Percentiles rank a stretch among this genome's conserved stretches.
These are phyloP conservation scores for Wakefieldia striispora DNA, from an alignment of 768 basidiomycete genomes.

Conservation along the genomic window DNA sequence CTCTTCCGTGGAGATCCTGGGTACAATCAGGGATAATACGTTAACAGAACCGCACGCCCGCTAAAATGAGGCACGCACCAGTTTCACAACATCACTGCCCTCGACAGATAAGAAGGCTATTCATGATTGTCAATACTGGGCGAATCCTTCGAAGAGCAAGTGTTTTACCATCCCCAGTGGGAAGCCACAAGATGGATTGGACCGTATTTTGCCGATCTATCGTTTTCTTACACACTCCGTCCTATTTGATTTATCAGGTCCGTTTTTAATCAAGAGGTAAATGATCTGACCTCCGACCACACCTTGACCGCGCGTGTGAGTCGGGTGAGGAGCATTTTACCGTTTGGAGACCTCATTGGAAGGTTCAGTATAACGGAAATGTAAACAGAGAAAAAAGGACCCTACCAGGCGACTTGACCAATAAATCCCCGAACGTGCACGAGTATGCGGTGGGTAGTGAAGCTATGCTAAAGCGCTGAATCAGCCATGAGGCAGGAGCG, in stretches of 20 bases:
- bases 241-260: slow-evolving; percentile 29
- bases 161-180: slow-evolving; percentile 42
- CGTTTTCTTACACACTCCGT: slow-evolving; percentile 49
- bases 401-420: slow-evolving; percentile 53
- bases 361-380: slow-evolving; percentile 3
- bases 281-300: slow-evolving; percentile 45
- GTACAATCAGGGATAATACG: slow-evolving; percentile 6
- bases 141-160: slow-evolving; percentile 3
- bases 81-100: slow-evolving; percentile 44
- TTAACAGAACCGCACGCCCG: slow-evolving; percentile 11
- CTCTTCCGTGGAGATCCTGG: slow-evolving; percentile 47
- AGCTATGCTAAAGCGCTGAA: slow-evolving; percentile 34
- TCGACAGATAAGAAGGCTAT: slow-evolving; percentile 54
- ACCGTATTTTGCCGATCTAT: slow-evolving; percentile 47
- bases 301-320: slow-evolving; percentile 49
- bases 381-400: neutral
- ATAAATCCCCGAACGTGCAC: slow-evolving; percentile 54
- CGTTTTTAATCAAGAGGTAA: neutral
- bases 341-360: slow-evolving; percentile 45
- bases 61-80: slow-evolving; percentile 31
- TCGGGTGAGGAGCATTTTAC: slow-evolving; percentile 45
- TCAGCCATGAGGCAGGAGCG: slow-evolving; percentile 13
- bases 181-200: slow-evolving; percentile 54
- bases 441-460: slow-evolving; percentile 45
- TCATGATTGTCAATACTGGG: slow-evolving; percentile 14